These are phyloP conservation scores for Paecilomyces niveus DNA, from an alignment of 2,329 filamentous ascomycete genomes.

Conservation along the genomic window DNA sequence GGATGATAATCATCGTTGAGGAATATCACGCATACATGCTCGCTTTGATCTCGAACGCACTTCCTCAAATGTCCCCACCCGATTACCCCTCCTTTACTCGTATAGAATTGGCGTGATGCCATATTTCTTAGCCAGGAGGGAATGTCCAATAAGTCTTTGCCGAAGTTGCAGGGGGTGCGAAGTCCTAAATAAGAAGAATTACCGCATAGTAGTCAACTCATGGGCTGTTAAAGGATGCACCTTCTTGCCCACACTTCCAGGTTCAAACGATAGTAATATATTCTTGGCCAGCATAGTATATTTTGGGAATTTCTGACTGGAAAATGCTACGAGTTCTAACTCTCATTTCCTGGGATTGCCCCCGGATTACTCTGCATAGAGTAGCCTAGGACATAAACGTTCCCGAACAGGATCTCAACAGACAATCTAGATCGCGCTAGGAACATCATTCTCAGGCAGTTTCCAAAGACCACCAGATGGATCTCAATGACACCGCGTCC, in stretches of 20 bases:
- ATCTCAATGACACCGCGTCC: neutral
- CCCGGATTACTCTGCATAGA: too few relatives aligned
- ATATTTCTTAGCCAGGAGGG: neutral
- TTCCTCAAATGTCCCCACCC: neutral
- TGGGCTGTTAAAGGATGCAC: neutral
- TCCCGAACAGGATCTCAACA: too few relatives aligned
- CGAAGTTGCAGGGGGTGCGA: neutral
- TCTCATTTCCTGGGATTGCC: too few relatives aligned
- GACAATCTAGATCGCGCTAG: too few relatives aligned
- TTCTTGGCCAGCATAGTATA: neutral
- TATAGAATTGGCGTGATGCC: neutral
- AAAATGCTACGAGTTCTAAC: neutral
- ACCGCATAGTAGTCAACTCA: neutral
- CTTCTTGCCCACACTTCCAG: neutral
- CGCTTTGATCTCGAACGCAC: too few relatives aligned
- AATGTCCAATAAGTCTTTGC: neutral
- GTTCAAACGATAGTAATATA: neutral
- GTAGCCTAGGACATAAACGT: too few relatives aligned
- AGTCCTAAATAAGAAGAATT: neutral
- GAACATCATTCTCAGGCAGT: too few relatives aligned
- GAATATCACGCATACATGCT: too few relatives aligned
- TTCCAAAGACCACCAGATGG: neutral
- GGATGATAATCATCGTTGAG: too few relatives aligned
- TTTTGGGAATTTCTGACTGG: neutral
- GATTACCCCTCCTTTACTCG: neutral